phyloP scores from a whole-genome alignment of 305 asterid genomes.

The Fraxinus albicans region DNA sequence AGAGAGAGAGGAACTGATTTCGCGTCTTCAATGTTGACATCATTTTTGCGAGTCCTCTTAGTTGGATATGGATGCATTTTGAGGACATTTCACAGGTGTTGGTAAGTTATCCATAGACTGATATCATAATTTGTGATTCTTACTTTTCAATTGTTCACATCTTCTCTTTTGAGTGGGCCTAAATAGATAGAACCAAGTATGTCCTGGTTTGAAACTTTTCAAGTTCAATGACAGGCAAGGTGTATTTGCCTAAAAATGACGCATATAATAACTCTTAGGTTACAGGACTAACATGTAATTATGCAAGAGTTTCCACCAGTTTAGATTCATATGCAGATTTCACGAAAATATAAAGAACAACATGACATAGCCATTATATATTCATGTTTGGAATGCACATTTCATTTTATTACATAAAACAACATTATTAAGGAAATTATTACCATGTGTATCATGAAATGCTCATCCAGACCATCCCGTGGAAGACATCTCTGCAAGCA shows the following conservation, averaged over 20 bases:
- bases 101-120: not conserved
- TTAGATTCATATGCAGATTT: not conserved
- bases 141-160: not conserved
- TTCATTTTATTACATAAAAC: constrained; percentile 14
- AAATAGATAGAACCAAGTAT: not conserved
- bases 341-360: not conserved
- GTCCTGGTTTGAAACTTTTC: not conserved
- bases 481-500: constrained; percentile 83
- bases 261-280: not conserved
- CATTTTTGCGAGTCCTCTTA: not conserved
- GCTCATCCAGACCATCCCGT: constrained; percentile 86
- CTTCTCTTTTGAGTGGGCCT: not conserved
- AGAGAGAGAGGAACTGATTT: not conserved
- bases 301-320: not conserved
- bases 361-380: not conserved
- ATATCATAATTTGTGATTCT: not conserved
- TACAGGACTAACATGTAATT: not conserved
- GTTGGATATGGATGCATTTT: not conserved
- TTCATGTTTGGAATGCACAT: not conserved
- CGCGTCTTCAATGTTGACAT: not conserved
- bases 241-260: not conserved
- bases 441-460: constrained; percentile 91
- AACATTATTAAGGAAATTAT: constrained; percentile 25
- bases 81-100: not conserved
- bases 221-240: not conserved